A percentile compares a stretch with the other conserved stretches of the same genome.
These are phyloP conservation scores for Vanilla planifolia DNA, from an alignment of 106 monocot species.

Conservation along the genomic window DNA sequence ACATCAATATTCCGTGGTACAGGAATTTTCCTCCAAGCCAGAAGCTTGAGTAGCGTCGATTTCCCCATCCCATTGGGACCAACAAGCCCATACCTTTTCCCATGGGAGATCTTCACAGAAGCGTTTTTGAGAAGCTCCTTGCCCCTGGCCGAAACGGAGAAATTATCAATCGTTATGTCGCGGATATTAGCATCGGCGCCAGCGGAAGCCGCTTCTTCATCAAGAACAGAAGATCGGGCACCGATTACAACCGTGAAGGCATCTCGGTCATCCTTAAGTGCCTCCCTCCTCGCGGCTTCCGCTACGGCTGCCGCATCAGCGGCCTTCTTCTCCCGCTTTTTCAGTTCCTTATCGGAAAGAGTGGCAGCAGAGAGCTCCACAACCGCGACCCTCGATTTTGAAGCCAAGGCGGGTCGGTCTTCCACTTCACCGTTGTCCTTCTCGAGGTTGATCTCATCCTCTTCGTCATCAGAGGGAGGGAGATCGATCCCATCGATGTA, in stretches of 20 bases:
- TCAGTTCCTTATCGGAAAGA: conserved; percentile 49
- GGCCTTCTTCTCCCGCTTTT: conserved; percentile 74
- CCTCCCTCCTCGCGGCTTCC: conserved; percentile 42
- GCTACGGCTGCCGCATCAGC: conserved; percentile 23
- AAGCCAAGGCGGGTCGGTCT: background rate
- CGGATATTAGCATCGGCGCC: conserved; percentile 54
- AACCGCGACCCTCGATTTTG: background rate
- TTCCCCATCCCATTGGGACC: conserved; percentile 79
- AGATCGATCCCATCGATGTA: conserved; percentile 63
- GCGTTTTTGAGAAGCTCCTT: conserved; percentile 74
- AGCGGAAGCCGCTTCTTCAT: conserved; percentile 15
- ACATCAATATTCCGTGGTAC: conserved; percentile 72
- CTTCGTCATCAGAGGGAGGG: conserved; percentile 64
- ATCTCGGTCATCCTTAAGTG: conserved; percentile 53
- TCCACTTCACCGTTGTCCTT: too few relatives aligned
- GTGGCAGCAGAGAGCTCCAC: conserved; percentile 23
- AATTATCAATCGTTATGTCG: conserved; percentile 66
- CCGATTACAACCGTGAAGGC: conserved; percentile 68
- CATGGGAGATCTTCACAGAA: conserved; percentile 66
- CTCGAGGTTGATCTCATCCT: conserved; percentile 17
- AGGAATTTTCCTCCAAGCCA: conserved; percentile 70
- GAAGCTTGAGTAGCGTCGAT: conserved; percentile 63
- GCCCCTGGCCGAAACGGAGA: conserved; percentile 71
- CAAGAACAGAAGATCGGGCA: conserved; percentile 15
- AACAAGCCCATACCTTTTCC: conserved; percentile 62